Conservation (phyloP, 805 yeast species). For the Wickerhamomyces rabaulensis region DNA sequence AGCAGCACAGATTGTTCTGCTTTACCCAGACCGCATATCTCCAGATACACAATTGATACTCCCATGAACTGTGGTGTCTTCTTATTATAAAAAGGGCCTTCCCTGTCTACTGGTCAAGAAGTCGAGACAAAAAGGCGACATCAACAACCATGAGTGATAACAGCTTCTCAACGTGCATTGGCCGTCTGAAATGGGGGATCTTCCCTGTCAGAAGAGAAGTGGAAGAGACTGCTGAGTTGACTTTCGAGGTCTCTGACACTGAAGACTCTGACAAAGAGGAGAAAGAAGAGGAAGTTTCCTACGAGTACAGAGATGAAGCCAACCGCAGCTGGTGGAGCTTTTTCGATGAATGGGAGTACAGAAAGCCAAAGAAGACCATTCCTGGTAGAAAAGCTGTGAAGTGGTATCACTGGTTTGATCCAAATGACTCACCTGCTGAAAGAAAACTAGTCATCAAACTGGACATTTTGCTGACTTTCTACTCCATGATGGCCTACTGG, state of each 20-base stretch:
- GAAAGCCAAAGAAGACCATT: conserved; percentile 1
- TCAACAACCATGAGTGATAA: neutral
- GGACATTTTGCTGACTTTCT: conserved; percentile 50
- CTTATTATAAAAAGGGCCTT: too few species aligned
- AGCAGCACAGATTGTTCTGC: too few species aligned
- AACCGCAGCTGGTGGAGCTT: conserved; percentile 49
- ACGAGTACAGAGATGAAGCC: conserved; percentile 49
- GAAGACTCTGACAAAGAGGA: conserved; percentile 2
- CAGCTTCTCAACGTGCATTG: neutral
- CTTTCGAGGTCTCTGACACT: neutral
- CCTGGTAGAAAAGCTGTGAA: conserved; percentile 1
- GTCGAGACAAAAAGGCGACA: too few species aligned
- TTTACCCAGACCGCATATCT: too few species aligned
- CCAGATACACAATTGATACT: too few species aligned
- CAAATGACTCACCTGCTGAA: conserved; percentile 29
- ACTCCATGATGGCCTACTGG: conserved; percentile 61
- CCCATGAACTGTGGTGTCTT: too few species aligned
- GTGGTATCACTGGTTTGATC: conserved; percentile 15
- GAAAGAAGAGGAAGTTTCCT: conserved; percentile 5
- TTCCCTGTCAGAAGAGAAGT: conserved; percentile 24
- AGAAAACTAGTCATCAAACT: conserved; percentile 44
- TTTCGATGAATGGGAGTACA: conserved; percentile 50
- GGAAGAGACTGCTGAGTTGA: conserved; percentile 16
- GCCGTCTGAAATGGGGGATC: conserved; percentile 30
- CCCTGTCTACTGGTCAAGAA: too few species aligned